phyloP scores from a whole-genome alignment of 805 yeast genomes.

The Scheffersomyces lignosus region DNA sequence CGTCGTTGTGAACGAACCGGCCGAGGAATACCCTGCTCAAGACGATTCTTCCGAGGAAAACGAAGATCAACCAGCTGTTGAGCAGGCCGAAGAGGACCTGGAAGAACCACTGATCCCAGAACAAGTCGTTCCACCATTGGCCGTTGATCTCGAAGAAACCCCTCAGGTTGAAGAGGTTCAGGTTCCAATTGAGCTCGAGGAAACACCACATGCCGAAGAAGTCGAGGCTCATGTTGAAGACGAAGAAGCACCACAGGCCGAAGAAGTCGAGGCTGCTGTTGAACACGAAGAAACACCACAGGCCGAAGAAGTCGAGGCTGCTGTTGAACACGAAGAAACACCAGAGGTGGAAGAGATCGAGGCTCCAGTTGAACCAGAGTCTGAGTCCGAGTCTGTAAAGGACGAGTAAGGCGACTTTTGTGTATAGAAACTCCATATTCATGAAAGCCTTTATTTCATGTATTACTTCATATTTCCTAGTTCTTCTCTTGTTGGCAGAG shows the following conservation, averaged over 20 bases:
- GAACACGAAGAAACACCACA: constrained; percentile 5
- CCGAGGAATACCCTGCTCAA: constrained; percentile 9
- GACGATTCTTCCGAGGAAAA: constrained; percentile 21
- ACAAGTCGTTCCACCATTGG: constrained; percentile 10
- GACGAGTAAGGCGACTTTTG: too few relatives aligned
- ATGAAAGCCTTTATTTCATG: too few relatives aligned
- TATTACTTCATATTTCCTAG: too few relatives aligned
- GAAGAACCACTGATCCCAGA: constrained; percentile 6
- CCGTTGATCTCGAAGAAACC: constrained; percentile 13
- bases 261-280: constrained; percentile 8
- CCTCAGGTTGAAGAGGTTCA: constrained; percentile 3
- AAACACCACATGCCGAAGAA: constrained; percentile 2
- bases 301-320: constrained; percentile 6
- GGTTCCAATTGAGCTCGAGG: constrained; percentile 6
- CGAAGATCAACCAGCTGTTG: constrained; percentile 22
- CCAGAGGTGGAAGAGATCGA: constrained; percentile 2
- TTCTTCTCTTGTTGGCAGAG: too few relatives aligned
- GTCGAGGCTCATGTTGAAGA: constrained; percentile 12
- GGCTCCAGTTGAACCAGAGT: constrained; percentile 6
- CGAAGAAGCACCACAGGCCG: constrained; percentile 5
- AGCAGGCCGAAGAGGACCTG: constrained; percentile 3
- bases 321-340: constrained; percentile 10
- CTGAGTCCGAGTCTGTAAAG: too few relatives aligned
- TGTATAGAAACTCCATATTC: too few relatives aligned
- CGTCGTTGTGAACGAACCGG: not conserved